Conservation (phyloP, 2,329 filamentous ascomycete genomes). For the Coniochaeta sp. region DNA sequence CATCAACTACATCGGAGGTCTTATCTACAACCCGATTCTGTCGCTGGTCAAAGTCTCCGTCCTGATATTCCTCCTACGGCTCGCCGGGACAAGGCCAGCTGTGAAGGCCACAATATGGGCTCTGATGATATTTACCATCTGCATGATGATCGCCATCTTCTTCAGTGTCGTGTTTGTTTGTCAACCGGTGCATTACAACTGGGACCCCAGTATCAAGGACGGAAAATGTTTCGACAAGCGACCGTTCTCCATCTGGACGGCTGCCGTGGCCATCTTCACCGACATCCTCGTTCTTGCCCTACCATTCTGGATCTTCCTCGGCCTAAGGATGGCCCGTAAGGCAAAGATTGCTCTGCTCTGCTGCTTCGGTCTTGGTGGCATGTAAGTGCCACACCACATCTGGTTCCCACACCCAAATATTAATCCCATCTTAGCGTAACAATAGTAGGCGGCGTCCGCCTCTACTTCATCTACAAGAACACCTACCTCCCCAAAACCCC, state of each 20-base stretch:
- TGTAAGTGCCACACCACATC: slow-evolving; percentile 11
- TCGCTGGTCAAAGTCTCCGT: slow-evolving; percentile 25
- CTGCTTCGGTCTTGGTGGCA: slow-evolving; percentile 23
- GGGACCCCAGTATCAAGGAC: slow-evolving; percentile 16
- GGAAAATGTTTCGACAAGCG: slow-evolving; percentile 25
- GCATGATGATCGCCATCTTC: slow-evolving; percentile 27
- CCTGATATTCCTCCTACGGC: slow-evolving; percentile 24
- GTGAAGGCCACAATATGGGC: slow-evolving; percentile 21
- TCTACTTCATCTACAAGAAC: slow-evolving; percentile 16
- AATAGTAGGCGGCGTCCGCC: slow-evolving; percentile 19
- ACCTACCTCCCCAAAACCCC: slow-evolving; percentile 12
- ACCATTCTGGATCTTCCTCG: slow-evolving; percentile 26
- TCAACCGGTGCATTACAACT: slow-evolving; percentile 25
- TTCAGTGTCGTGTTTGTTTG: slow-evolving; percentile 32
- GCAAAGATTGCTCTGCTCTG: slow-evolving; percentile 26
- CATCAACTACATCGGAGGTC: slow-evolving; percentile 20
- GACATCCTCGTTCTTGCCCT: slow-evolving; percentile 30
- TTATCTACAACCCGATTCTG: slow-evolving; percentile 25
- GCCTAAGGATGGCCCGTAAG: slow-evolving; percentile 21
- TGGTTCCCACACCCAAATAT: slow-evolving; percentile 1
- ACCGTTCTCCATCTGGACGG: slow-evolving; percentile 25
- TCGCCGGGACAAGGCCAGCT: slow-evolving; percentile 20
- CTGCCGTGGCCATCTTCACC: slow-evolving; percentile 31
- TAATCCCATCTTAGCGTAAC: slow-evolving; percentile 14
- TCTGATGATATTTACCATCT: slow-evolving; percentile 26